These are phyloP conservation scores for Stachybotrys echinatus DNA, from an alignment of 2,329 filamentous ascomycete genomes.

Conservation along the genomic window DNA sequence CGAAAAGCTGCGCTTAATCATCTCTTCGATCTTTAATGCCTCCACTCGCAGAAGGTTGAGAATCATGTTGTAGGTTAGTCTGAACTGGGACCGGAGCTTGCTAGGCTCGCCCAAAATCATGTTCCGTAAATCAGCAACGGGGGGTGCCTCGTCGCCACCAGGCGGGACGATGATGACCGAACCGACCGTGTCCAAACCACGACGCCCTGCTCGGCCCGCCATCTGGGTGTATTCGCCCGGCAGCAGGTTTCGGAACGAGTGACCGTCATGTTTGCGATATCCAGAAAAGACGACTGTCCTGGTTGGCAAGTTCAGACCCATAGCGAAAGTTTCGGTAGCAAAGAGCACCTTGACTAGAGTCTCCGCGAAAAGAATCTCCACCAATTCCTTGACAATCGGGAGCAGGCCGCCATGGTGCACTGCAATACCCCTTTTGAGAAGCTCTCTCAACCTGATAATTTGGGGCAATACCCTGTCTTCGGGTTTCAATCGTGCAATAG, in stretches of 20 bases:
- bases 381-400: constrained; percentile 95
- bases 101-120: constrained; percentile 97
- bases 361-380: constrained; percentile 93
- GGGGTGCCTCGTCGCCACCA: constrained; percentile 78
- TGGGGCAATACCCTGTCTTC: constrained; percentile 90
- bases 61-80: constrained; percentile 99
- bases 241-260: constrained; percentile 82
- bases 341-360: constrained; percentile 96
- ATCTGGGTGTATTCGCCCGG: constrained; percentile 98
- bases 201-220: constrained; percentile 88
- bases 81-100: constrained; percentile 92
- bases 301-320: constrained; percentile 94
- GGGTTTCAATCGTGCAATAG: constrained; percentile 81
- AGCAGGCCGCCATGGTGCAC: constrained; percentile 93
- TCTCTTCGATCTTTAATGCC: constrained; percentile 96
- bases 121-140: constrained; percentile 73
- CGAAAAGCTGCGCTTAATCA: constrained; percentile 99
- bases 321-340: constrained; percentile 96
- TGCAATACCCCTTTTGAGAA: constrained; percentile 83
- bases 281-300: constrained; percentile 97
- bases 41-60: constrained; percentile 91
- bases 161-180: constrained; percentile 91
- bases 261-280: constrained; percentile 92
- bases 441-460: constrained; percentile 79
- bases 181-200: constrained; percentile 87